Percentiles rank a stretch among this genome's conserved stretches.
These are phyloP conservation scores for Holtermanniella nyarrowii DNA, from an alignment of 768 basidiomycete species.

Conservation along the genomic window DNA sequence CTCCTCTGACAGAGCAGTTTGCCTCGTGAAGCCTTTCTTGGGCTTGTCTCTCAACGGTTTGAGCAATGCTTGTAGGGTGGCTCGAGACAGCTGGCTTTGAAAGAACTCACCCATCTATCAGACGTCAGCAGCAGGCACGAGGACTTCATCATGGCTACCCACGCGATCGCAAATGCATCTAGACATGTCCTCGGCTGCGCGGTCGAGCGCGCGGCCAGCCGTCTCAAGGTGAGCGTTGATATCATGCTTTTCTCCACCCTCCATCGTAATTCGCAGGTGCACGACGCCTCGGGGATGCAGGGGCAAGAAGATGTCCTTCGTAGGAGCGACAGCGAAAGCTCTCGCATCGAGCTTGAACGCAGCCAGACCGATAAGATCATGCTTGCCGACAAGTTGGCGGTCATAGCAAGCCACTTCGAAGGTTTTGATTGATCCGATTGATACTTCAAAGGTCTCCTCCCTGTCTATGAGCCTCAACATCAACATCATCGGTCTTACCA, in stretches of 20 bases:
- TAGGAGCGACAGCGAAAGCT: conserved; percentile 13
- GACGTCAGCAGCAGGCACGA: too few relatives aligned
- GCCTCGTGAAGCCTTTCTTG: conserved; percentile 16
- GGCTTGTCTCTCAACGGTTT: conserved; percentile 33
- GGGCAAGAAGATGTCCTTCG: conserved; percentile 29
- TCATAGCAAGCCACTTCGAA: conserved; percentile 32
- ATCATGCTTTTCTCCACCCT: conserved; percentile 34
- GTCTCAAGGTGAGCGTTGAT: conserved; percentile 26
- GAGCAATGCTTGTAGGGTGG: conserved; percentile 16
- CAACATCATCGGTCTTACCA: conserved; percentile 21
- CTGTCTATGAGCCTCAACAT: conserved; percentile 7
- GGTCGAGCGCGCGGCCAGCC: conserved; percentile 26
- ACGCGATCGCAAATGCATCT: conserved; percentile 28
- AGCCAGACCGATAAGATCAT: conserved; percentile 32
- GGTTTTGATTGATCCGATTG: conserved; percentile 18
- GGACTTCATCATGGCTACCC: too few relatives aligned
- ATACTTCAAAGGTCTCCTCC: conserved; percentile 36
- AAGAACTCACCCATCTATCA: conserved; percentile 30
- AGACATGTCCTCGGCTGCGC: conserved; percentile 29
- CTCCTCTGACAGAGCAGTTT: conserved; percentile 12
- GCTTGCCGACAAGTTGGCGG: conserved; percentile 39
- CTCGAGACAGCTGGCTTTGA: conserved; percentile 13
- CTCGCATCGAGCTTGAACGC: conserved; percentile 35
- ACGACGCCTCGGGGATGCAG: conserved; percentile 31
- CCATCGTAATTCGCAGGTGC: conserved; percentile 30